A percentile compares a stretch with the other conserved stretches of the same genome.
phyloP scores from a whole-genome alignment of 140 eudicot species.

The Flaveria floridana region DNA sequence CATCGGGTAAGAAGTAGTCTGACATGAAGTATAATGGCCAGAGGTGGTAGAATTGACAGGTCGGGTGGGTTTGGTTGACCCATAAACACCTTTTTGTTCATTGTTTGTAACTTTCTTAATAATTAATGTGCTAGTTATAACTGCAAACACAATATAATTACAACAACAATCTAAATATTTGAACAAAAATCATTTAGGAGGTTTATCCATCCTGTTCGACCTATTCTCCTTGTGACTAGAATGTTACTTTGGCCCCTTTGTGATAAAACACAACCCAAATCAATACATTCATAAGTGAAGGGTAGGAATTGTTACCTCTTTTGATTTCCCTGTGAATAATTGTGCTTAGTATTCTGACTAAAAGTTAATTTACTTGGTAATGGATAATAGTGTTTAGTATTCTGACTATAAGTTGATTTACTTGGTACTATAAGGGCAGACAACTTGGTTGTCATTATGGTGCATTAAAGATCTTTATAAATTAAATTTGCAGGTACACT shows the following conservation, averaged over 20 bases:
- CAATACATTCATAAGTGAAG: neutral
- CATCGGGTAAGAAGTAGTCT: no score
- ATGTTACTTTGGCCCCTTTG: neutral
- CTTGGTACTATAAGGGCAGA: neutral
- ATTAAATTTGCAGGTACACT: constrained; percentile 59
- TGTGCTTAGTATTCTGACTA: neutral
- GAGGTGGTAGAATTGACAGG: neutral
- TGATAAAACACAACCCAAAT: neutral
- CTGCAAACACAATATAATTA: neutral
- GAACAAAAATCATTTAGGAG: neutral
- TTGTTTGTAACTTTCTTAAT: neutral
- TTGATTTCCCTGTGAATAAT: neutral
- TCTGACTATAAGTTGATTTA: neutral
- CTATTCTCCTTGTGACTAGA: neutral
- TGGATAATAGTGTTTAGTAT: no score
- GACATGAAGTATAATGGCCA: neutral
- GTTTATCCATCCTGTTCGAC: neutral
- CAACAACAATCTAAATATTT: neutral
- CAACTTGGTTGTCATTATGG: neutral
- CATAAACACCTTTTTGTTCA: neutral
- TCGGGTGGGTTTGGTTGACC: neutral
- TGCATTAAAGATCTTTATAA: constrained; percentile 12
- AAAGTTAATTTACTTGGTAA: neutral
- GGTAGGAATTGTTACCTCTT: neutral
- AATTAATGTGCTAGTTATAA: neutral